Percentiles rank a stretch among this genome's conserved stretches.
These are phyloP conservation scores for Brassica balearica DNA, from an alignment of 441 rosid genomes.

Conservation along the genomic window DNA sequence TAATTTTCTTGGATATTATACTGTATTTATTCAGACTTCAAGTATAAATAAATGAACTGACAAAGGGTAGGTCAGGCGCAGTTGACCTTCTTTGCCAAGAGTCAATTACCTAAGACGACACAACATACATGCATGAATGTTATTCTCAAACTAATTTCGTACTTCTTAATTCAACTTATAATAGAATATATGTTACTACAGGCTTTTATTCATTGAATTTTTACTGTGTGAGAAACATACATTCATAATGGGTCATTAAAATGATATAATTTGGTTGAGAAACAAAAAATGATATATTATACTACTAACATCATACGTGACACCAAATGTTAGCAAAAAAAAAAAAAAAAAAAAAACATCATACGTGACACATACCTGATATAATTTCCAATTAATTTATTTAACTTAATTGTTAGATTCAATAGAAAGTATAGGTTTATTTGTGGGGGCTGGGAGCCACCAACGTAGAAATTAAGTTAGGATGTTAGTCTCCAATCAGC, in stretches of 20 bases:
- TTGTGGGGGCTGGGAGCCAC: background rate
- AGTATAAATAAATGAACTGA: background rate
- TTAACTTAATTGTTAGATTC: too few relatives aligned
- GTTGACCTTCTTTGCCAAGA: constrained; percentile 6
- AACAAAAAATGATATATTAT: too few relatives aligned
- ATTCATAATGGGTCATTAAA: background rate
- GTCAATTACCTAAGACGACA: background rate
- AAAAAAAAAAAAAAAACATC: too few relatives aligned
- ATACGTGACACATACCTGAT: too few relatives aligned
- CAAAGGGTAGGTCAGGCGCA: background rate
- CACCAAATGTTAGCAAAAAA: too few relatives aligned
- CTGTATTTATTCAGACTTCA: background rate
- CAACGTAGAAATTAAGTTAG: too few relatives aligned
- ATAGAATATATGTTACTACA: background rate
- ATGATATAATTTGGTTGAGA: background rate
- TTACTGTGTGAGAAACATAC: background rate
- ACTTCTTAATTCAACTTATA: background rate
- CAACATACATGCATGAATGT: background rate
- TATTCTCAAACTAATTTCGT: constrained; percentile 1
- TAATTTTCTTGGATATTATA: background rate
- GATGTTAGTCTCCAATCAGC: background rate
- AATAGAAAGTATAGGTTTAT: too few relatives aligned
- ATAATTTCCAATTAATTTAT: too few relatives aligned
- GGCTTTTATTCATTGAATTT: background rate
- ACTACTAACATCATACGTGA: too few relatives aligned